These are phyloP conservation scores for Penicillium robsamsonii DNA, from an alignment of 495 filamentous ascomycete species.

Conservation along the genomic window DNA sequence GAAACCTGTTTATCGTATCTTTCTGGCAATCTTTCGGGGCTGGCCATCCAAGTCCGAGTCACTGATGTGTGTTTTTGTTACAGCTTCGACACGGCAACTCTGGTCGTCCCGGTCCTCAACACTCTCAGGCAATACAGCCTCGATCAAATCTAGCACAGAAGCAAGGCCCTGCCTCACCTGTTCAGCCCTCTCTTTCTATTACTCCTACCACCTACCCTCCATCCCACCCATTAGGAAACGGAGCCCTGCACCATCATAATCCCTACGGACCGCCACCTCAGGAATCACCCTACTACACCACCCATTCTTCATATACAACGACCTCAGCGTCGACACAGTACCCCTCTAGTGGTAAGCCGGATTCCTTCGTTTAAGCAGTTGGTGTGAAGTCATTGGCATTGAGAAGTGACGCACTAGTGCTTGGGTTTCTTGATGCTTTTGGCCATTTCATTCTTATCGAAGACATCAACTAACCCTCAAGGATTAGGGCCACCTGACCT, in stretches of 20 bases:
- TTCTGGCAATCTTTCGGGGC: slow-evolving; percentile 11
- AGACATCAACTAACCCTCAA: slow-evolving; percentile 11
- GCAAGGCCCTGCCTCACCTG: slow-evolving; percentile 53
- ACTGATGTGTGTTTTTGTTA: slow-evolving; percentile 26
- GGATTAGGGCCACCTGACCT: slow-evolving; percentile 75
- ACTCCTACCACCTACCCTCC: slow-evolving; percentile 59
- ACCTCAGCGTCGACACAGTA: slow-evolving; percentile 66
- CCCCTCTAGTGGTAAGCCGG: slow-evolving; percentile 71
- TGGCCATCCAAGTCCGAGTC: slow-evolving; percentile 13
- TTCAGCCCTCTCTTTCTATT: slow-evolving; percentile 40
- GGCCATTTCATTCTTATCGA: not conserved
- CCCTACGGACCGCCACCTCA: slow-evolving; percentile 61
- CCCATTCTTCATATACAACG: slow-evolving; percentile 72
- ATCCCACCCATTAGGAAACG: slow-evolving; percentile 45
- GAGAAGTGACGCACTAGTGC: not conserved
- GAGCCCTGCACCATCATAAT: slow-evolving; percentile 43
- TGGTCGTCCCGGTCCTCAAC: slow-evolving; percentile 32
- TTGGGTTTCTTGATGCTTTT: not conserved
- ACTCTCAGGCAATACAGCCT: slow-evolving; percentile 51
- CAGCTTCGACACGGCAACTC: slow-evolving; percentile 39
- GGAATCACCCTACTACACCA: slow-evolving; percentile 67
- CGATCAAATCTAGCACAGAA: slow-evolving; percentile 64
- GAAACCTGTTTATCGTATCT: slow-evolving; percentile 14
- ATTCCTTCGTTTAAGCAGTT: slow-evolving; percentile 2
- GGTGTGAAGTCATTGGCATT: not conserved